phyloP scores from a whole-genome alignment of 169 alveolate species.

The Fabrea salina region DNA sequence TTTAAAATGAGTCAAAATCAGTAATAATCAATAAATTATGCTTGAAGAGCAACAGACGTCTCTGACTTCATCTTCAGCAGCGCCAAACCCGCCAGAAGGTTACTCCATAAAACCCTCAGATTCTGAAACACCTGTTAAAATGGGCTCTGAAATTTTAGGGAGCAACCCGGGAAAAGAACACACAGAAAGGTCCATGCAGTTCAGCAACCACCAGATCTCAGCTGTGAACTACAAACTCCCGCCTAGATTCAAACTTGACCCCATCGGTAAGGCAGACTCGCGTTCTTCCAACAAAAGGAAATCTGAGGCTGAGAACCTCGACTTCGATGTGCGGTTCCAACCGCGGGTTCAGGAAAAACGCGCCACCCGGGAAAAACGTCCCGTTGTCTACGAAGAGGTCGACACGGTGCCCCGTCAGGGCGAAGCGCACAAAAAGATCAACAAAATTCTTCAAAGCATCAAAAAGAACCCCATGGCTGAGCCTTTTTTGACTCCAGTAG shows the following conservation, averaged over 20 bases:
- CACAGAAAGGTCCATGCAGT: constrained; percentile 11
- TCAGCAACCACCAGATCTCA: neutral
- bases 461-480: constrained; percentile 47
- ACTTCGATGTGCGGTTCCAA: neutral
- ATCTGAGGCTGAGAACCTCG: constrained; percentile 29
- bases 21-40: no score
- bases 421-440: constrained; percentile 28
- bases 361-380: constrained; percentile 11
- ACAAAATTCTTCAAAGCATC: constrained; percentile 38
- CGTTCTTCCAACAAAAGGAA: neutral
- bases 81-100: no score
- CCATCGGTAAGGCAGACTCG: neutral
- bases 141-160: no score
- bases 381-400: neutral
- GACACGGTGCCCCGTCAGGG: neutral
- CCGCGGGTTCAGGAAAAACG: neutral
- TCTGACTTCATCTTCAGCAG: no score
- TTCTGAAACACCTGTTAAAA: no score
- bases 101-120: no score
- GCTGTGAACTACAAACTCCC: constrained; percentile 12
- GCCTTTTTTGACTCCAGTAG: constrained; percentile 75
- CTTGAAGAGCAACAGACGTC: no score
- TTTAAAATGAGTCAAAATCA: no score
- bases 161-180: no score
- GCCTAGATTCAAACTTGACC: neutral